phyloP scores from a whole-genome alignment of 139 green algal species.

The Coelastrella sp. region DNA sequence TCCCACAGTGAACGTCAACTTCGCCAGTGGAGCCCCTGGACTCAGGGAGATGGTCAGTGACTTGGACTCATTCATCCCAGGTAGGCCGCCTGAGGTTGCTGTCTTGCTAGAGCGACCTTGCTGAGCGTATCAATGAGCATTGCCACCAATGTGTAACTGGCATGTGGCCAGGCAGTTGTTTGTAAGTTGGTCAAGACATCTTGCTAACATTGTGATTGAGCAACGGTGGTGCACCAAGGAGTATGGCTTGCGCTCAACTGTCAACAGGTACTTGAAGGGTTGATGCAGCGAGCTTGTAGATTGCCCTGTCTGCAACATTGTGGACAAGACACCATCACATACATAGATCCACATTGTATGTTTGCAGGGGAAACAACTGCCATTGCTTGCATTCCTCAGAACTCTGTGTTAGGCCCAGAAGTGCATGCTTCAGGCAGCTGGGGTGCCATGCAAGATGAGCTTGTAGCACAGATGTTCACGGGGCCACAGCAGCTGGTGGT shows the following conservation, averaged over 20 bases:
- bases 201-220: no score
- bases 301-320: no score
- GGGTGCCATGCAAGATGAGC: slow-evolving; percentile 64
- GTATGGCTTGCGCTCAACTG: no score
- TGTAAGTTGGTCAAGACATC: no score
- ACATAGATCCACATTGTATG: no score
- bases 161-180: no score
- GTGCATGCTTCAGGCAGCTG: slow-evolving; percentile 19
- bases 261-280: no score
- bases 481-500: slow-evolving; percentile 76
- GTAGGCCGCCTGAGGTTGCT: slow-evolving; percentile 42
- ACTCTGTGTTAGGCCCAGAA: slow-evolving; percentile 32
- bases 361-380: slow-evolving; percentile 63
- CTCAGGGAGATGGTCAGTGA: slow-evolving; percentile 83
- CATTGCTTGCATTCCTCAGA: slow-evolving; percentile 46
- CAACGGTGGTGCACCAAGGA: no score
- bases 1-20: slow-evolving; percentile 46
- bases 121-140: background rate
- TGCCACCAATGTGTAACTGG: no score
- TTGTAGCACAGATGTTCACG: slow-evolving; percentile 78
- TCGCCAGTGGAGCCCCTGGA: slow-evolving; percentile 49
- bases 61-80: slow-evolving; percentile 76
- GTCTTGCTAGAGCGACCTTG: background rate
- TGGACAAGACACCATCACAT: no score
- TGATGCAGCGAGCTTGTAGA: no score